phyloP scores from a whole-genome alignment of 2,329 filamentous ascomycete genomes.

The Atkinsonella texensis region DNA sequence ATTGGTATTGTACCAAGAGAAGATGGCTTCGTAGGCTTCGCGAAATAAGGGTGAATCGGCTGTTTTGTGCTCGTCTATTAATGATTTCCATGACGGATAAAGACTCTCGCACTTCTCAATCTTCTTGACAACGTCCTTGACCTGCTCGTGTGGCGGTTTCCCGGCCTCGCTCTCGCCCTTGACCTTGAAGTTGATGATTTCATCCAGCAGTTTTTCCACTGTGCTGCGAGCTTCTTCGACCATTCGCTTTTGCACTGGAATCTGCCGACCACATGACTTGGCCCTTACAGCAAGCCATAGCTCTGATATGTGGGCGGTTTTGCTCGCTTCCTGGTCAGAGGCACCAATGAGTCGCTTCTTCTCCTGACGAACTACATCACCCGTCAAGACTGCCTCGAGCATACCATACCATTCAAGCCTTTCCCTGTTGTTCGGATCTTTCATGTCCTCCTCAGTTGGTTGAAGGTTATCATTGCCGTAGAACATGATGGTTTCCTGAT shows the following conservation, averaged over 20 bases:
- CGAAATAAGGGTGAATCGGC: slow-evolving; percentile 66
- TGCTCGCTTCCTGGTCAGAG: slow-evolving; percentile 42
- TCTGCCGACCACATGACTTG: slow-evolving; percentile 68
- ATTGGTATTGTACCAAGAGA: slow-evolving; percentile 95
- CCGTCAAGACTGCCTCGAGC: slow-evolving; percentile 88
- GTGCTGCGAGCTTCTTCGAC: slow-evolving; percentile 71
- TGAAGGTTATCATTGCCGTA: slow-evolving; percentile 83
- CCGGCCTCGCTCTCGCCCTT: slow-evolving; percentile 87
- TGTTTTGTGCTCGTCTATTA: slow-evolving; percentile 63
- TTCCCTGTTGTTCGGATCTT: slow-evolving; percentile 78
- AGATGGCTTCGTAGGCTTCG: slow-evolving; percentile 76
- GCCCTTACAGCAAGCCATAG: slow-evolving; percentile 85
- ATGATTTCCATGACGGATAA: slow-evolving; percentile 67
- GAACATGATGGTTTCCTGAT: slow-evolving; percentile 86
- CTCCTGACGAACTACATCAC: slow-evolving; percentile 94
- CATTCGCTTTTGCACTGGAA: slow-evolving; percentile 75
- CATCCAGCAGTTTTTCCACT: slow-evolving; percentile 66
- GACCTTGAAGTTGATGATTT: slow-evolving; percentile 86
- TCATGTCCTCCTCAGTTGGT: slow-evolving; percentile 79
- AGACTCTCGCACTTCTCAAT: slow-evolving; percentile 81
- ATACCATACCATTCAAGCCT: slow-evolving; percentile 96
- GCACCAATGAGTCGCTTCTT: slow-evolving; percentile 89
- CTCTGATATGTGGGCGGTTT: slow-evolving; percentile 60
- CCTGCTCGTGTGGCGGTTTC: slow-evolving; percentile 77
- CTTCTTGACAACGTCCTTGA: slow-evolving; percentile 77